These are phyloP conservation scores for Alternaria sp. DNA, from an alignment of 2,329 filamentous ascomycete genomes.

Conservation along the genomic window DNA sequence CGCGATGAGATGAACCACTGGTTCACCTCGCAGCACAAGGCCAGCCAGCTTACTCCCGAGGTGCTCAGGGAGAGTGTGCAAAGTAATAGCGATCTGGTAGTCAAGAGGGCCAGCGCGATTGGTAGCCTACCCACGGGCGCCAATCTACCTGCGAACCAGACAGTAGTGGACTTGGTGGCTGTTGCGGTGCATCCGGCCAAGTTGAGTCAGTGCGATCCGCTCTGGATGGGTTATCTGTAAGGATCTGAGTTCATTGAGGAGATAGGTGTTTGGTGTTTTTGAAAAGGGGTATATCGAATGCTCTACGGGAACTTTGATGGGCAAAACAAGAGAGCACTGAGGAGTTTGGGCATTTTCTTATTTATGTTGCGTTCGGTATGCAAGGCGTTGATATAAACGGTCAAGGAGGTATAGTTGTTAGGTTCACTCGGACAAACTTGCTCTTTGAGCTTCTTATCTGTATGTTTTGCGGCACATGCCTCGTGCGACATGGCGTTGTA, in stretches of 20 bases:
- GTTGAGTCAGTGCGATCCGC: constrained; percentile 82
- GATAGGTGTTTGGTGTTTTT: neutral
- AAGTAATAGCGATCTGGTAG: constrained; percentile 86
- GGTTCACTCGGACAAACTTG: neutral
- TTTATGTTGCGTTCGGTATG: neutral
- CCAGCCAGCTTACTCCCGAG: constrained; percentile 59
- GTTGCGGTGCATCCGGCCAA: constrained; percentile 91
- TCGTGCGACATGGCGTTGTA: neutral
- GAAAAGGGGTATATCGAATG: neutral
- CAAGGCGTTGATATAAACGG: neutral
- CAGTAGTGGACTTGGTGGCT: constrained; percentile 92
- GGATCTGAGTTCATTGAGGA: neutral
- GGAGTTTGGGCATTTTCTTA: neutral
- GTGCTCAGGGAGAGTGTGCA: constrained; percentile 81
- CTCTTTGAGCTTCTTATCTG: neutral
- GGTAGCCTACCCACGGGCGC: constrained; percentile 74
- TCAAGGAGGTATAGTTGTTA: neutral
- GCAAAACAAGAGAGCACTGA: neutral
- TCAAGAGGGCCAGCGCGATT: constrained; percentile 85
- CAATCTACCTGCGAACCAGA: constrained; percentile 93
- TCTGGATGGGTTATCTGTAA: constrained; percentile 97
- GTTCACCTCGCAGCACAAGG: constrained; percentile 81
- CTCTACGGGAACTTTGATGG: neutral
- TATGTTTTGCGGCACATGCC: neutral
- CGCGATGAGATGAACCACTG: constrained; percentile 98